Evolutionary conservation across 2,329 filamentous ascomycete species (phyloP).

Genomic region (Colletotrichum falcatum): DNA sequence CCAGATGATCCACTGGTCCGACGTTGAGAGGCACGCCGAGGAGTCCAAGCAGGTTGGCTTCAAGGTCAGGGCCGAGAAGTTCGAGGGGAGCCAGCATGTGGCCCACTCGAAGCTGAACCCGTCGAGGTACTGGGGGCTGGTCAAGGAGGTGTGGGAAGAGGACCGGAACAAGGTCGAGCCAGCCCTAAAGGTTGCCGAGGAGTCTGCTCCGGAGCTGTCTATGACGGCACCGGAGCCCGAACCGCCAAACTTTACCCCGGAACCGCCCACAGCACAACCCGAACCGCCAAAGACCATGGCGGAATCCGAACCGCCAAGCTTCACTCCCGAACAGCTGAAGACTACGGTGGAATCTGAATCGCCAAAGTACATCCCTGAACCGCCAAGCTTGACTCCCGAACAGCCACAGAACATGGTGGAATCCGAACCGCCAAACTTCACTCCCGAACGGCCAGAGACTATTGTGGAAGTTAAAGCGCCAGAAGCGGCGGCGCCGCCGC

Average conservation of each 20-base stretch:
- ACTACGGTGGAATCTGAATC: no score
- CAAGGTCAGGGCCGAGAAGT: slow-evolving; percentile 57
- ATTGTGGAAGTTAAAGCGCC: neutral
- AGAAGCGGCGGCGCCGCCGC: neutral
- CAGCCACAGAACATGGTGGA: neutral
- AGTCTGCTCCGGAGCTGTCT: neutral
- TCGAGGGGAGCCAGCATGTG: slow-evolving; percentile 63
- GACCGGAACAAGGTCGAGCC: slow-evolving; percentile 8
- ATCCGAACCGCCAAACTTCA: neutral
- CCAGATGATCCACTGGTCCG: slow-evolving; percentile 57
- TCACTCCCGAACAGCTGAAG: neutral
- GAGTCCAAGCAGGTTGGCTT: slow-evolving; percentile 56
- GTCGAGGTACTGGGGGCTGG: slow-evolving; percentile 62
- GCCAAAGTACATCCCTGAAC: no score
- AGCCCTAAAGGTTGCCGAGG: neutral
- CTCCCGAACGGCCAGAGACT: neutral
- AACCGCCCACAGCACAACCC: neutral
- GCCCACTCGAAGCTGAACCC: slow-evolving; percentile 60
- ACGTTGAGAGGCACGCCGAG: slow-evolving; percentile 62
- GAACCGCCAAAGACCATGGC: neutral
- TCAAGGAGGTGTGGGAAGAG: slow-evolving; percentile 60
- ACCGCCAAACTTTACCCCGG: neutral
- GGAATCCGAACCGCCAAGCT: neutral
- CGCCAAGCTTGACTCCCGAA: neutral
- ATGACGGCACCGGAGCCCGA: neutral